phyloP scores from a whole-genome alignment of 371 early-diverging fungal species.

The Vavraia culicis region DNA sequence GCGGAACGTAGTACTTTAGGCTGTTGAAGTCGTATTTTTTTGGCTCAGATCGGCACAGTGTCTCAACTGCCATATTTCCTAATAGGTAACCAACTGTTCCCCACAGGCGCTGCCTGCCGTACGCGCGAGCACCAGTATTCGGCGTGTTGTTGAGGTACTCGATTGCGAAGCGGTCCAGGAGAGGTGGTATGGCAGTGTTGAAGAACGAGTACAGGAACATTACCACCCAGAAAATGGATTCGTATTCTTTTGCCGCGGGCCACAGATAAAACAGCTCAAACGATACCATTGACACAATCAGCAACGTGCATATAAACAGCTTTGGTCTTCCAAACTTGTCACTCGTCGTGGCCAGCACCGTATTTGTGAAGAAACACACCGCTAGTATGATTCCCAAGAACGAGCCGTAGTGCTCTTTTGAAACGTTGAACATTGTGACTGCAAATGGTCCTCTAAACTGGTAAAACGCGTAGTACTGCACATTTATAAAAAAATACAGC shows the following conservation, averaged over 20 bases:
- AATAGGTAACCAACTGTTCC: conserved; percentile 41
- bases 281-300: conserved; percentile 20
- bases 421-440: conserved; percentile 22
- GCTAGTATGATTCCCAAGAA: conserved; percentile 11
- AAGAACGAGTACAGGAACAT: conserved; percentile 15
- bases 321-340: conserved; percentile 39
- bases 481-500: conserved; percentile 34
- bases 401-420: conserved; percentile 10
- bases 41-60: background rate
- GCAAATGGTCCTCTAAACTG: conserved; percentile 38
- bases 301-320: conserved; percentile 23
- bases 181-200: conserved; percentile 27
- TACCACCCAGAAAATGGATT: conserved; percentile 36
- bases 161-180: too few species aligned
- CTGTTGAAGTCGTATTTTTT: conserved; percentile 17
- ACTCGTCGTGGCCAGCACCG: conserved; percentile 35
- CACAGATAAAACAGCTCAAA: conserved; percentile 29
- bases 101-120: conserved; percentile 44
- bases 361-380: conserved; percentile 42
- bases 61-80: conserved; percentile 23
- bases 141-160: conserved; percentile 36
- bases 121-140: conserved; percentile 27
- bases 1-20: conserved; percentile 26
- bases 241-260: conserved; percentile 30
- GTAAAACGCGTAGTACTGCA: conserved; percentile 42